Conservation (phyloP, 495 filamentous ascomycete species). For the Xylaria grammica region DNA sequence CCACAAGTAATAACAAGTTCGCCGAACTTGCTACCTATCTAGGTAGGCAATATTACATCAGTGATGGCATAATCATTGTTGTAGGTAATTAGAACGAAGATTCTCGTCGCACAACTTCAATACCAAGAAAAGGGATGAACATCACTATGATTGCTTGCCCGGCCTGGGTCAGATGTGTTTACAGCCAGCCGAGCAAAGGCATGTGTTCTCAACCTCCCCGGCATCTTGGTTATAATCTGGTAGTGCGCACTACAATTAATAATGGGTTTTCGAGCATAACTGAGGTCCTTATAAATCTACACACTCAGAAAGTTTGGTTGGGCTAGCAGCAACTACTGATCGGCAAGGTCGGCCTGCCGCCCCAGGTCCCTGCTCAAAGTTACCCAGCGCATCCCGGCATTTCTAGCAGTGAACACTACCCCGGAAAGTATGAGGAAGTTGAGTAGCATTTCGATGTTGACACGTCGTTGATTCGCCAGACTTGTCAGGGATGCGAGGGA, state of each 20-base stretch:
- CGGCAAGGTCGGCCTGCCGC: neutral
- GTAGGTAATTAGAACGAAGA: neutral
- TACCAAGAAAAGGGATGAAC: neutral
- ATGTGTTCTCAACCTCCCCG: too few relatives aligned
- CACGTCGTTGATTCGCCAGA: slow-evolving; percentile 22
- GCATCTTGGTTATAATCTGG: too few relatives aligned
- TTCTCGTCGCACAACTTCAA: neutral
- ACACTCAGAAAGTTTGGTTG: neutral
- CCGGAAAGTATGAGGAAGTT: slow-evolving; percentile 9
- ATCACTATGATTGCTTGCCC: neutral
- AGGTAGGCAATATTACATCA: too few relatives aligned
- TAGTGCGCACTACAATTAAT: neutral
- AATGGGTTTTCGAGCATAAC: neutral
- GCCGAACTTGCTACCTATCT: too few relatives aligned
- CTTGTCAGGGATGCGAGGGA: slow-evolving; percentile 15
- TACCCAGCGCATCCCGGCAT: neutral
- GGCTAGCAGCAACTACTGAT: too few relatives aligned
- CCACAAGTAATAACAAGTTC: too few relatives aligned
- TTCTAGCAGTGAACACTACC: neutral
- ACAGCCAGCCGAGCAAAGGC: too few relatives aligned
- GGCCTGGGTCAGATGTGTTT: too few relatives aligned
- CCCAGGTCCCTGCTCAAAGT: too few relatives aligned
- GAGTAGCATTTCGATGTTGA: slow-evolving; percentile 4
- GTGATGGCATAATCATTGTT: neutral
- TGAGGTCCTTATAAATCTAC: neutral